A percentile compares a stretch with the other conserved stretches of the same genome.
Conservation (phyloP, 768 basidiomycete species). For the Pleurotus salmoneostramineus region DNA sequence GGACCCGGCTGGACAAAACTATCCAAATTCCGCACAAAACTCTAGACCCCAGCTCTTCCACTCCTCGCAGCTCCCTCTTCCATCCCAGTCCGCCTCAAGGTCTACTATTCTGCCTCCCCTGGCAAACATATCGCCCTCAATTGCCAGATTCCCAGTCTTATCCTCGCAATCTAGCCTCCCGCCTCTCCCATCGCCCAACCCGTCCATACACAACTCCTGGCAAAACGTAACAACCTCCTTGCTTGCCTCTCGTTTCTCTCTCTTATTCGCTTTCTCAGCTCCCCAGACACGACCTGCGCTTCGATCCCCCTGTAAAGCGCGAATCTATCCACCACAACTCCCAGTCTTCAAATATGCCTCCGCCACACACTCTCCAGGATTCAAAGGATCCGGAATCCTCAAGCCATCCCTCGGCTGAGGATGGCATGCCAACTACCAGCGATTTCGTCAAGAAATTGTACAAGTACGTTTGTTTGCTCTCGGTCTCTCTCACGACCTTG, state of each 20-base stretch:
- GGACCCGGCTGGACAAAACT: conserved; percentile 9
- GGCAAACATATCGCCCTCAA: conserved; percentile 11
- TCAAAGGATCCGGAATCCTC: neutral
- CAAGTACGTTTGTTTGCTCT: conserved; percentile 50
- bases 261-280: conserved; percentile 8
- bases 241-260: conserved; percentile 29
- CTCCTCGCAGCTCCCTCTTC: conserved; percentile 16
- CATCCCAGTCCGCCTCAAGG: conserved; percentile 13
- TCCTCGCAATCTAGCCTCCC: conserved; percentile 10
- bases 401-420: conserved; percentile 35
- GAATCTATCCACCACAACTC: conserved; percentile 10
- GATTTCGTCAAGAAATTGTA: conserved; percentile 95
- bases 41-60: conserved; percentile 14
- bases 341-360: conserved; percentile 5
- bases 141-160: conserved; percentile 10
- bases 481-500: neutral
- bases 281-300: conserved; percentile 11
- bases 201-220: conserved; percentile 11
- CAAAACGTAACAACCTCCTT: conserved; percentile 30
- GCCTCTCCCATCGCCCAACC: too few relatives aligned
- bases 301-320: conserved; percentile 18
- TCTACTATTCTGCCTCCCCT: conserved; percentile 15
- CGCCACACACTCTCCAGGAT: conserved; percentile 1
- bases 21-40: conserved; percentile 6
- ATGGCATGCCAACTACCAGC: conserved; percentile 81